These are phyloP conservation scores for Parietaria judaica DNA, from an alignment of 306 rosid species.

Conservation along the genomic window DNA sequence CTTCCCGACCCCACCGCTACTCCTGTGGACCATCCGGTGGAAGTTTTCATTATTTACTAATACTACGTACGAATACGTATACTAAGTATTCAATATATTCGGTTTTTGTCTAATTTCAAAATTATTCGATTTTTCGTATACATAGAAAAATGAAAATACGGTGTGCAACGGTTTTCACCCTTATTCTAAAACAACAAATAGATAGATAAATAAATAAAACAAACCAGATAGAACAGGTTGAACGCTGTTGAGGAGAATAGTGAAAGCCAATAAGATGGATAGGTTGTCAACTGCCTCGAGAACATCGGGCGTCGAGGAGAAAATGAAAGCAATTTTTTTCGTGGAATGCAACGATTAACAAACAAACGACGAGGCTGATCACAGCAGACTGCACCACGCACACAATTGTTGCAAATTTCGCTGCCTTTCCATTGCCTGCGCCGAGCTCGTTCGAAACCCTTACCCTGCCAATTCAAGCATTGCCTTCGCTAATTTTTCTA, in stretches of 20 bases:
- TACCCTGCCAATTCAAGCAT: conserved; percentile 31
- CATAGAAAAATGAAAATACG: too few relatives aligned
- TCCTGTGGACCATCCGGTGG: neutral
- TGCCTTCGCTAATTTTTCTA: neutral
- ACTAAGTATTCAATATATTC: too few relatives aligned
- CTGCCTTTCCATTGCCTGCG: conserved; percentile 56
- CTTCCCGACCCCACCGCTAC: conserved; percentile 20
- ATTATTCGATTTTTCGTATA: too few relatives aligned
- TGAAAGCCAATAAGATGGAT: conserved; percentile 39
- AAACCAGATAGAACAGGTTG: conserved; percentile 63
- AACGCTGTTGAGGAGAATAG: conserved; percentile 59
- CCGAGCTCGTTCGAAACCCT: conserved; percentile 72
- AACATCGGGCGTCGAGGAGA: conserved; percentile 42
- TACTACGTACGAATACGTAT: neutral
- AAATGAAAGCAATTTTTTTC: conserved; percentile 38
- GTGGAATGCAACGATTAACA: conserved; percentile 29
- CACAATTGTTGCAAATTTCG: conserved; percentile 50
- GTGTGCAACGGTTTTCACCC: too few relatives aligned
- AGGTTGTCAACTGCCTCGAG: conserved; percentile 36
- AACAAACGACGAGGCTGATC: conserved; percentile 40
- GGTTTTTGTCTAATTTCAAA: too few relatives aligned
- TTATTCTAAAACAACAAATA: too few relatives aligned
- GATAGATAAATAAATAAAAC: too few relatives aligned
- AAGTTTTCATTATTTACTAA: neutral
- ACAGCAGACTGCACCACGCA: conserved; percentile 37